phyloP scores from a whole-genome alignment of 2,329 filamentous ascomycete genomes.

The Pseudogymnoascus sp. region DNA sequence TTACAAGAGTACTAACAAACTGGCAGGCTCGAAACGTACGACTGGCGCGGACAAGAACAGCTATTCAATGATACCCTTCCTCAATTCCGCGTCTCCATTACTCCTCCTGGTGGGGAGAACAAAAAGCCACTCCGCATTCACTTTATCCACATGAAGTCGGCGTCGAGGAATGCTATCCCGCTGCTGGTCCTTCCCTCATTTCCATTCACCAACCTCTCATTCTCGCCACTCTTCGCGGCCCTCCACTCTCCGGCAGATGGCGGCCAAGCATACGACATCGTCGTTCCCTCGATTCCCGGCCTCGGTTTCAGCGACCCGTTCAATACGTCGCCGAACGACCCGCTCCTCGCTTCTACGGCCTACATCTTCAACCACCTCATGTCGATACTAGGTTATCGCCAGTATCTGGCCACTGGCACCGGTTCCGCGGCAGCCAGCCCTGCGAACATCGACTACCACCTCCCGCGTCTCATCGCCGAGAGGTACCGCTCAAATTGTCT shows the following conservation, averaged over 20 bases:
- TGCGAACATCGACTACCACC: constrained; percentile 43
- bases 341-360: constrained; percentile 45
- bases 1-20: background rate
- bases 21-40: constrained; percentile 55
- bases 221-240: constrained; percentile 45
- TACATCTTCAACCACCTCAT: constrained; percentile 51
- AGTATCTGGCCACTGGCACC: constrained; percentile 50
- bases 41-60: constrained; percentile 53
- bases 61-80: constrained; percentile 50
- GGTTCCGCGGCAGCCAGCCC: constrained; percentile 40
- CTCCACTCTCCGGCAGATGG: constrained; percentile 45
- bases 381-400: constrained; percentile 48
- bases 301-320: constrained; percentile 60
- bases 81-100: constrained; percentile 54
- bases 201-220: constrained; percentile 54
- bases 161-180: constrained; percentile 47
- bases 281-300: constrained; percentile 58
- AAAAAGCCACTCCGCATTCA: constrained; percentile 45
- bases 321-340: constrained; percentile 22
- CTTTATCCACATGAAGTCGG: constrained; percentile 54
- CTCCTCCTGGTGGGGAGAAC: constrained; percentile 30
- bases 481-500: constrained; percentile 43
- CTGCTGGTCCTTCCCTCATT: constrained; percentile 59
- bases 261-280: constrained; percentile 53
- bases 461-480: constrained; percentile 41